phyloP scores from a whole-genome alignment of 176 grass and related monocot species.

The Eragrostis nindensis region DNA sequence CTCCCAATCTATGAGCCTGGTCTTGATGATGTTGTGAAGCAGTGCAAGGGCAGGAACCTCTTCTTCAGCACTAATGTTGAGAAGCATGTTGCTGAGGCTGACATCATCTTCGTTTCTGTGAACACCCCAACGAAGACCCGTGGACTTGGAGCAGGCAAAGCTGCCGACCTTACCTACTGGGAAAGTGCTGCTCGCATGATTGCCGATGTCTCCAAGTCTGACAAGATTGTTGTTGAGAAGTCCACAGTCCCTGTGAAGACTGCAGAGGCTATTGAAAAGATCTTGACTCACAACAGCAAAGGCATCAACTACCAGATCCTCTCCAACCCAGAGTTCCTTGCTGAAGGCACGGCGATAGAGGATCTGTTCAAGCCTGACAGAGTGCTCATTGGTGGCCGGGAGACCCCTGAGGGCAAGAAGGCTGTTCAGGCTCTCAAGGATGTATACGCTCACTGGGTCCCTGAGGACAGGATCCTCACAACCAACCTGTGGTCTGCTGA shows the following conservation, averaged over 20 bases:
- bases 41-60: constrained; percentile 78
- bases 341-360: constrained; percentile 76
- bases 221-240: constrained; percentile 96
- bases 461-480: constrained; percentile 85
- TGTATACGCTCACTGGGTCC: constrained; percentile 93
- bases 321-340: constrained; percentile 93
- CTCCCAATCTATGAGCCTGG: constrained; percentile 90
- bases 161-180: constrained; percentile 92
- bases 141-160: constrained; percentile 91
- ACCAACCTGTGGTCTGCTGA: constrained; percentile 92
- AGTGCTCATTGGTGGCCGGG: constrained; percentile 86
- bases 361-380: constrained; percentile 85
- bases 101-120: constrained; percentile 90
- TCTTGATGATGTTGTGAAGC: constrained; percentile 86
- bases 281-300: constrained; percentile 96
- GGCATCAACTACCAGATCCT: constrained; percentile 98
- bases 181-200: constrained; percentile 97
- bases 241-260: constrained; percentile 95
- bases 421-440: constrained; percentile 77
- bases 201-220: constrained; percentile 83
- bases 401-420: constrained; percentile 70
- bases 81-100: constrained; percentile 78
- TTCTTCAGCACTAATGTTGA: constrained; percentile 90
- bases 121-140: constrained; percentile 96
- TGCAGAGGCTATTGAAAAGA: constrained; percentile 92